Conservation (phyloP, 129 eudicot species). For the Centrapalus pauciflorus region DNA sequence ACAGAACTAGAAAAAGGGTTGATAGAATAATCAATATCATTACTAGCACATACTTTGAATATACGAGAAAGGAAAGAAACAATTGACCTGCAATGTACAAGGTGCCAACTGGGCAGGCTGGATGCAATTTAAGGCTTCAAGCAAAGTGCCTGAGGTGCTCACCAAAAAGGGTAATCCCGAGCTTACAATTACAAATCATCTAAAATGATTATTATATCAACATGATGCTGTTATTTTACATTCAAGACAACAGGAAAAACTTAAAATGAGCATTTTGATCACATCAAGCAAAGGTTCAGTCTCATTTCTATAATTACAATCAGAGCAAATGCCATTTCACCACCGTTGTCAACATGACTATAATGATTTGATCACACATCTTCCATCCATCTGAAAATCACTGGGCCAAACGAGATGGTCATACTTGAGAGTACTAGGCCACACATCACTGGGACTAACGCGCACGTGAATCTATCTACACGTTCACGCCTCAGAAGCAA, state of each 20-base stretch:
- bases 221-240: conserved; percentile 15
- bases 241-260: conserved; percentile 8
- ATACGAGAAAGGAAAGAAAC: background rate
- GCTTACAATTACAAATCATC: background rate
- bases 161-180: conserved; percentile 7
- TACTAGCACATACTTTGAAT: background rate
- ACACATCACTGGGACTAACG: background rate
- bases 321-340: background rate
- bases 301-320: background rate
- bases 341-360: background rate
- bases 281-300: conserved; percentile 1
- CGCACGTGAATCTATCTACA: conserved; percentile 7
- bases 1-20: background rate
- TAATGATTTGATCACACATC: background rate
- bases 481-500: conserved; percentile 32
- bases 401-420: background rate
- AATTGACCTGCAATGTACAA: background rate
- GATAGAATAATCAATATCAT: background rate
- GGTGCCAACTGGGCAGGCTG: background rate
- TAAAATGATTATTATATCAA: conserved; percentile 15
- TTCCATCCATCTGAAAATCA: conserved; percentile 7
- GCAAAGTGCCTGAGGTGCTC: background rate
- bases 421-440: conserved; percentile 6
- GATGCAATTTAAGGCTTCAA: background rate
- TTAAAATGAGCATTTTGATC: background rate